Conservation (phyloP, 75 land plant species). For the Picea sitchensis region DNA sequence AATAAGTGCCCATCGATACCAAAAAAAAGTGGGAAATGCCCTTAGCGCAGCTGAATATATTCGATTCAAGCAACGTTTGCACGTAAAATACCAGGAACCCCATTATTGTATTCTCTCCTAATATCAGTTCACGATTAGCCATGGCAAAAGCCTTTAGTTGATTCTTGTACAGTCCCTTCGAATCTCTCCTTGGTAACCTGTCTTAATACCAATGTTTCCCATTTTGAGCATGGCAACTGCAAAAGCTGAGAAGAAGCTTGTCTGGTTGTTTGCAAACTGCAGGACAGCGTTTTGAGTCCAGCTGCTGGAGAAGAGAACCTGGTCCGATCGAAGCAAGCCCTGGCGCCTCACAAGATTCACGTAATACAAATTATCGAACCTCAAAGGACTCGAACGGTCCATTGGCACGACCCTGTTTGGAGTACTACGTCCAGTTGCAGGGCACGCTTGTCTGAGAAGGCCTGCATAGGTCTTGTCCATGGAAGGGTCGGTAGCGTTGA, state of each 20-base stretch:
- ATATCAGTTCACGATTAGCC: no score
- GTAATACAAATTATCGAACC: conserved; percentile 70
- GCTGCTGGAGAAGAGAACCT: conserved; percentile 37
- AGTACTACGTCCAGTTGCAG: conserved; percentile 27
- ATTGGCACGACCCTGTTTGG: conserved; percentile 48
- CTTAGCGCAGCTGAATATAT: no score
- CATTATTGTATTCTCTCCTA: no score
- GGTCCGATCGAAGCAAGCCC: conserved; percentile 70
- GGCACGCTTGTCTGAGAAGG: conserved; percentile 44
- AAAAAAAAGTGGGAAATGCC: no score
- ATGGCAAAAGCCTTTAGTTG: conserved; percentile 15
- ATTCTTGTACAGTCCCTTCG: conserved; percentile 53
- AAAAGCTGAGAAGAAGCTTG: conserved; percentile 34
- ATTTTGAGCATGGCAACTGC: conserved; percentile 40
- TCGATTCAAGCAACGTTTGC: no score
- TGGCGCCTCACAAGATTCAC: conserved; percentile 37
- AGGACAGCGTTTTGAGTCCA: conserved; percentile 34
- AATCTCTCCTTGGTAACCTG: conserved; percentile 54
- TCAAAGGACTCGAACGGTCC: conserved; percentile 50
- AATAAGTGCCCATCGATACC: no score
- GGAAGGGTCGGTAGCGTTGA: conserved; percentile 44
- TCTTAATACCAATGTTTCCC: conserved; percentile 54
- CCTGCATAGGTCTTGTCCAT: conserved; percentile 47
- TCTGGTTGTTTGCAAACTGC: conserved; percentile 30
- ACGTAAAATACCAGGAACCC: no score